Percentiles rank a stretch among this genome's conserved stretches.
Evolutionary conservation across 1,139 yeast species (phyloP).

Genomic region (Sugiyamaella grinbergsii): DNA sequence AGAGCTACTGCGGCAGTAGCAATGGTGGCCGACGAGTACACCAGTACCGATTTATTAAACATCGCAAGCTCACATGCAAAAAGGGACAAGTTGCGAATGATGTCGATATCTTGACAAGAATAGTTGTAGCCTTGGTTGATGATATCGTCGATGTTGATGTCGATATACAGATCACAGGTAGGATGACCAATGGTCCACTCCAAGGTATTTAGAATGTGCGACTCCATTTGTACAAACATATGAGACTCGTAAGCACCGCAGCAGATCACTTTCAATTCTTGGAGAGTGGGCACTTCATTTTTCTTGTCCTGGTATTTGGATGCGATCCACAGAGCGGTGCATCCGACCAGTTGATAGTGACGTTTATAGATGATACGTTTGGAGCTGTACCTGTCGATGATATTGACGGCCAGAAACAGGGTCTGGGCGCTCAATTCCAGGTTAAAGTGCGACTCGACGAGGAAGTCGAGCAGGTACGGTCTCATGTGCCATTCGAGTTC

Average conservation of each 20-base stretch:
- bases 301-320: conserved; percentile 91
- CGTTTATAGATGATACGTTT: conserved; percentile 87
- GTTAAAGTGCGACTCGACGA: conserved; percentile 78
- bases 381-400: conserved; percentile 89
- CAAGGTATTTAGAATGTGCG: conserved; percentile 78
- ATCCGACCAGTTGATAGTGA: conserved; percentile 90
- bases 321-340: conserved; percentile 93
- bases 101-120: conserved; percentile 38
- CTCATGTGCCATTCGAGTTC: conserved; percentile 94
- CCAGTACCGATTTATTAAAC: conserved; percentile 63
- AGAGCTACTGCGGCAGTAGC: conserved; percentile 71
- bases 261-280: conserved; percentile 77
- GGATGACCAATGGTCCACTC: conserved; percentile 79
- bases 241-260: conserved; percentile 82
- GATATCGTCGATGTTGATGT: conserved; percentile 36
- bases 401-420: conserved; percentile 72
- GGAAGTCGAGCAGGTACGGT: conserved; percentile 79
- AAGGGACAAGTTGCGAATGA: conserved; percentile 56
- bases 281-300: conserved; percentile 75
- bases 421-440: conserved; percentile 78
- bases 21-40: conserved; percentile 58
- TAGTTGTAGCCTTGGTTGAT: conserved; percentile 27
- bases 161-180: conserved; percentile 43
- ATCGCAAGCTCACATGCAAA: conserved; percentile 75
- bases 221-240: conserved; percentile 95